Evolutionary conservation across 768 basidiomycete genomes (phyloP).

Genomic region (Boletus edulis): DNA sequence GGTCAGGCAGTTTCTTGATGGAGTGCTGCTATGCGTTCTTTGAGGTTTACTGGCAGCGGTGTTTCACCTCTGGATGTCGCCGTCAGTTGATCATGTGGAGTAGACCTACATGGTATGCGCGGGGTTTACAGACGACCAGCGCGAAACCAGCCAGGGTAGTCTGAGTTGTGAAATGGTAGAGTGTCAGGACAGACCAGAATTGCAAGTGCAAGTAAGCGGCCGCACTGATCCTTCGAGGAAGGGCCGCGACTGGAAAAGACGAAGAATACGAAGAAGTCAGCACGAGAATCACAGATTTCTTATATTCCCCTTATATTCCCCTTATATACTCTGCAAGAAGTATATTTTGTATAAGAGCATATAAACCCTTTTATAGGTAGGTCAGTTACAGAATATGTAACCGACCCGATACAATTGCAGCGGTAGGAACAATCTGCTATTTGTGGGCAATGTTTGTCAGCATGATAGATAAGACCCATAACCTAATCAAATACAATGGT

Average conservation of each 20-base stretch:
- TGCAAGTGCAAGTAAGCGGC: slow-evolving; percentile 3
- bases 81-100: background rate
- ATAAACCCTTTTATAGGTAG: no score
- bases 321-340: no score
- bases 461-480: no score
- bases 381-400: no score
- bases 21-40: slow-evolving; percentile 80
- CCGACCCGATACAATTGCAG: no score
- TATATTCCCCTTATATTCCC: no score
- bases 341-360: no score
- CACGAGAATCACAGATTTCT: no score
- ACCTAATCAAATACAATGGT: no score
- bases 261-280: background rate
- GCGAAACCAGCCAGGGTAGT: slow-evolving; percentile 21
- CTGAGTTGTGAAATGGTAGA: slow-evolving; percentile 8
- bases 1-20: slow-evolving; percentile 46
- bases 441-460: no score
- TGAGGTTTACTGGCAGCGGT: slow-evolving; percentile 51
- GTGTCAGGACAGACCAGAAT: slow-evolving; percentile 10
- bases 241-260: background rate
- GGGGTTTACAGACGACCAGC: slow-evolving; percentile 21
- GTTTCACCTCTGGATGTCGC: slow-evolving; percentile 26
- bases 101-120: slow-evolving; percentile 22
- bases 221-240: slow-evolving; percentile 12
- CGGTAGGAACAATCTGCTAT: no score